Evolutionary conservation across 139 green algal genomes (phyloP).

Genomic region (Picochlorum sp.): DNA sequence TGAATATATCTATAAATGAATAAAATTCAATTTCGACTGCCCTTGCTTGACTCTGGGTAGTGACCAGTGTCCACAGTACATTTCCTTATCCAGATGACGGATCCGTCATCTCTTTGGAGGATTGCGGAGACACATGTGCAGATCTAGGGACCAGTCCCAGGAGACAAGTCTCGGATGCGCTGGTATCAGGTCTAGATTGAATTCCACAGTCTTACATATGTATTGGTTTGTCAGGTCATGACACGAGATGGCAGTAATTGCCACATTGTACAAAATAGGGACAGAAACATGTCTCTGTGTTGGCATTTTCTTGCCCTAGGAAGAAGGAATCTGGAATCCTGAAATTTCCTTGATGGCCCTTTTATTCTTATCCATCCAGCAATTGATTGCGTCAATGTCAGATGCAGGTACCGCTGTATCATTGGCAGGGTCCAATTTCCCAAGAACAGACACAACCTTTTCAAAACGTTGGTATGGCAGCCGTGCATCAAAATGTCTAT

Average conservation of each 20-base stretch:
- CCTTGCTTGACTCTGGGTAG: not conserved
- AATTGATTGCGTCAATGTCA: not conserved
- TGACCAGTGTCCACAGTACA: not conserved
- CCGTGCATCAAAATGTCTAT: conserved; percentile 8
- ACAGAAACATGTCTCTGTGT: too few species aligned
- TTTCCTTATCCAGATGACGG: too few species aligned
- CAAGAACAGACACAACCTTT: not conserved
- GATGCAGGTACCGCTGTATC: not conserved
- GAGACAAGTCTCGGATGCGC: too few species aligned
- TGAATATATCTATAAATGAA: not conserved
- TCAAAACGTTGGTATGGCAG: not conserved
- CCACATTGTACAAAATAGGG: too few species aligned
- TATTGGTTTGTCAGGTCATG: too few species aligned
- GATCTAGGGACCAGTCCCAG: too few species aligned
- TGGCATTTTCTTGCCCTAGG: too few species aligned
- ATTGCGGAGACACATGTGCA: too few species aligned
- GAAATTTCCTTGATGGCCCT: not conserved
- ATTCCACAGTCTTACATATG: too few species aligned
- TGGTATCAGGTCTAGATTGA: too few species aligned
- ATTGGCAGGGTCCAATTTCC: not conserved
- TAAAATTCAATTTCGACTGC: not conserved
- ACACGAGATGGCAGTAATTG: too few species aligned
- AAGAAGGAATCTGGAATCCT: not conserved
- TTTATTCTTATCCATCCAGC: not conserved
- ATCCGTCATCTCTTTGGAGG: too few species aligned